Conservation (phyloP, 202 grass and related monocot genomes). For the Zizania palustris region DNA sequence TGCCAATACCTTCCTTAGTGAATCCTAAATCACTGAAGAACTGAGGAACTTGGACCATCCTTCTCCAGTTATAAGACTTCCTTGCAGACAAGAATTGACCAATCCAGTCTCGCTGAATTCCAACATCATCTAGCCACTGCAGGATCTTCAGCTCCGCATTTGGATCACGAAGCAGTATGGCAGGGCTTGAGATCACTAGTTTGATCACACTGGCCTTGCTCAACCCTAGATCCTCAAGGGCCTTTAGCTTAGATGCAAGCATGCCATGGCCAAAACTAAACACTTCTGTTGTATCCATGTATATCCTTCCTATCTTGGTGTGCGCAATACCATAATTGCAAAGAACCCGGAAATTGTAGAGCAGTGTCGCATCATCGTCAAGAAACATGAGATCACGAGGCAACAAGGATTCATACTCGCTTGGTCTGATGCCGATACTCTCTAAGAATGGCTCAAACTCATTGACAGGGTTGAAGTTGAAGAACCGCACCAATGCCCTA, state of each 20-base stretch:
- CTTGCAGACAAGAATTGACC: slow-evolving; percentile 37
- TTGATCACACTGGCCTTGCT: slow-evolving; percentile 70
- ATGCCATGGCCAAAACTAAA: slow-evolving; percentile 47
- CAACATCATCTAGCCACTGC: slow-evolving; percentile 47
- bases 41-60: slow-evolving; percentile 49
- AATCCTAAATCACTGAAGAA: slow-evolving; percentile 64
- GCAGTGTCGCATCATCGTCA: slow-evolving; percentile 47
- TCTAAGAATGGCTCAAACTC: slow-evolving; percentile 81
- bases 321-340: slow-evolving; percentile 61
- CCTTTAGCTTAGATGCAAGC: slow-evolving; percentile 55
- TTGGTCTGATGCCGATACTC: slow-evolving; percentile 59
- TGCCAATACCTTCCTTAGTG: slow-evolving; percentile 44
- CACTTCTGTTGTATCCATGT: slow-evolving; percentile 43
- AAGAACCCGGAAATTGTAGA: slow-evolving; percentile 51
- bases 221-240: slow-evolving; percentile 60
- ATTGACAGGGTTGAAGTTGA: slow-evolving; percentile 66
- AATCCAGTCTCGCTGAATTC: slow-evolving; percentile 66
- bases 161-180: slow-evolving; percentile 38
- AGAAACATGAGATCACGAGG: slow-evolving; percentile 71
- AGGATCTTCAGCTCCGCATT: slow-evolving; percentile 55
- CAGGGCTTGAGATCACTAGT: slow-evolving; percentile 49
- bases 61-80: slow-evolving; percentile 55
- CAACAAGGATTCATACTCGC: slow-evolving; percentile 46
- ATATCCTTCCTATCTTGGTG: slow-evolving; percentile 63
- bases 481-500: slow-evolving; percentile 45